Evolutionary conservation across 208 protist species (phyloP), one percentile per base, ranked within the genome.

Genomic region (Crithidia sp.): DNA sequence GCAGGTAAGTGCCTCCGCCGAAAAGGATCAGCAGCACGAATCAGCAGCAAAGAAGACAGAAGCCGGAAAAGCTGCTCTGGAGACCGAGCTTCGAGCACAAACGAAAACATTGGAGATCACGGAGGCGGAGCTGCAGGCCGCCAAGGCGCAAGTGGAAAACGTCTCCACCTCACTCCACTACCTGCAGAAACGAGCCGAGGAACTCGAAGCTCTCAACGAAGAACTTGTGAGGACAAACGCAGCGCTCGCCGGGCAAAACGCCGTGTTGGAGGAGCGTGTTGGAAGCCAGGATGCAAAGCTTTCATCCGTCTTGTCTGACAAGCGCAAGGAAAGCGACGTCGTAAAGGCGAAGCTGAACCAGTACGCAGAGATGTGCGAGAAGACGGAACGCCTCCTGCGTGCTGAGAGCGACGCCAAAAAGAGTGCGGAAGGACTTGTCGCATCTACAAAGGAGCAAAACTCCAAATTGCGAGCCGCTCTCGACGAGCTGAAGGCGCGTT

Each of bases 401-500:
- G 19, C 47, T 9, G 76, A 86, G 61, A 77, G 16, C 37, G 81
- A 84, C 37, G 74, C 60, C 37, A 55, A 79, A 16, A 76, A 84
- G 55, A 80, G 83, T 40, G 64, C 74, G 53, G 79, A 88, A 62
- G 56, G 45, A 13, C 54, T 66, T 28, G 19, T 49, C 36, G 45
- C 58, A 2, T 10, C 69, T n/a, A 55, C 71, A 16, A 86, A 83
- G 67, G 85, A 84, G 52, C 81, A 65, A 12, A 67, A 74, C 56
- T 61, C 49, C 16, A 86, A 80, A 74, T 74, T 86, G 66, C 78
- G 75, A 37, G 78, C 59, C 40, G 81, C 83, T 10, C 28, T 93
- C 36, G 87, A 91, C 41, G 88, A 96, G 49, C 76, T 91, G 7
- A 90, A 91, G 55, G 77, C 67, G 19, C 81, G 87, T 3, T 94